Conservation (phyloP, 2,329 filamentous ascomycete genomes). For the Sordariomycetes sp. region DNA sequence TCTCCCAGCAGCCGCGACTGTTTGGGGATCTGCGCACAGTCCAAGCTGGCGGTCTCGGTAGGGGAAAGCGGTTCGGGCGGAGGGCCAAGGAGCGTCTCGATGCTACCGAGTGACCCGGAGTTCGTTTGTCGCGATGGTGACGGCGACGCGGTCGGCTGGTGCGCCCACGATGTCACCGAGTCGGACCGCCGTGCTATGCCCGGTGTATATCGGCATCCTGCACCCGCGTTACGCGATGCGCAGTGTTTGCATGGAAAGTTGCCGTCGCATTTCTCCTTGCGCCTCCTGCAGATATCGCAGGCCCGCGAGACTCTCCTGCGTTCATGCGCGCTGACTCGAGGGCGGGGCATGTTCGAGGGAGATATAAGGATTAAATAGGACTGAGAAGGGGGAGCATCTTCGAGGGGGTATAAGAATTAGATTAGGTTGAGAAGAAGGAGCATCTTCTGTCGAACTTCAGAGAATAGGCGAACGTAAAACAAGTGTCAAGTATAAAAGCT, state of each 20-base stretch:
- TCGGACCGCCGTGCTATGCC: not conserved
- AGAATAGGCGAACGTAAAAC: too few relatives aligned
- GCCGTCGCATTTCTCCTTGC: not conserved
- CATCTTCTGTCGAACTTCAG: too few relatives aligned
- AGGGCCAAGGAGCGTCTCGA: not conserved
- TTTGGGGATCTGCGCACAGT: not conserved
- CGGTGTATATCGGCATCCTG: not conserved
- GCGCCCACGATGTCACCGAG: not conserved
- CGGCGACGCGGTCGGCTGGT: not conserved
- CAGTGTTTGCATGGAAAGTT: not conserved
- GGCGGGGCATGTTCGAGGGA: not conserved
- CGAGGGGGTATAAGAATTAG: too few relatives aligned
- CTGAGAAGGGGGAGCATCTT: too few relatives aligned
- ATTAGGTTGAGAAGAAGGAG: too few relatives aligned
- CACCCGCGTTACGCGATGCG: not conserved
- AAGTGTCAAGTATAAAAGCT: too few relatives aligned
- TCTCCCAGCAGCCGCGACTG: not conserved
- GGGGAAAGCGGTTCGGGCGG: not conserved
- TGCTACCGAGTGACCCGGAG: not conserved
- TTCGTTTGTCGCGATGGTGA: not conserved
- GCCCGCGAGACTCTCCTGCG: not conserved
- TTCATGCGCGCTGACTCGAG: not conserved
- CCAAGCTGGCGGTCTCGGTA: not conserved
- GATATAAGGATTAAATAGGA: not conserved
- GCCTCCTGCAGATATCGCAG: not conserved